Evolutionary conservation across 805 yeast genomes (phyloP).

Genomic region (Lipomyces spencermartinsiae): DNA sequence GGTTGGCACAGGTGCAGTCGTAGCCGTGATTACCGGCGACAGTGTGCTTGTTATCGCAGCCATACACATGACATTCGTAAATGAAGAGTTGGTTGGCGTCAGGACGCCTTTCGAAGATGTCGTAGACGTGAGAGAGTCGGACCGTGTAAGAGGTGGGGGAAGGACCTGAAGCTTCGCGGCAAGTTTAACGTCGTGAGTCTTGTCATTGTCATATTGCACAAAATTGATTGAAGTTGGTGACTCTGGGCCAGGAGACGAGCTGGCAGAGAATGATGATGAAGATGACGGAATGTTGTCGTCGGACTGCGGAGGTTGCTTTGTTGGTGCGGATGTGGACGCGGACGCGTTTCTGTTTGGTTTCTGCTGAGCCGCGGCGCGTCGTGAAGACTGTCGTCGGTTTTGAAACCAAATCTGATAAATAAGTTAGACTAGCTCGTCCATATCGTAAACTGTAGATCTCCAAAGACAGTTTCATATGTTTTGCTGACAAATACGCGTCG

Average conservation of each 20-base stretch:
- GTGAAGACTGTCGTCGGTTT: slow-evolving; percentile 83
- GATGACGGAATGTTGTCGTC: slow-evolving; percentile 8
- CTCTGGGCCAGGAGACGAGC: slow-evolving; percentile 10
- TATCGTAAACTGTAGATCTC: background rate
- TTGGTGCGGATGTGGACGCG: slow-evolving; percentile 14
- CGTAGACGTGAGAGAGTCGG: slow-evolving; percentile 2
- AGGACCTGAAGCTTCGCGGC: background rate
- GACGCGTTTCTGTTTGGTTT: slow-evolving; percentile 25
- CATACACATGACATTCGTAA: slow-evolving; percentile 29
- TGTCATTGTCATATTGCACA: background rate
- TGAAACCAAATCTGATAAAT: slow-evolving; percentile 84
- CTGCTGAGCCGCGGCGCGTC: slow-evolving; percentile 39
- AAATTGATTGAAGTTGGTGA: background rate
- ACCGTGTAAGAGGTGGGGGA: background rate
- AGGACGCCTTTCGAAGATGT: slow-evolving; percentile 22
- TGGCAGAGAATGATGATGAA: slow-evolving; percentile 9
- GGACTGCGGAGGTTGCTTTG: background rate
- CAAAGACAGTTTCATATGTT: background rate
- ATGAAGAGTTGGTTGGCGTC: slow-evolving; percentile 19
- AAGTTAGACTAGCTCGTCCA: background rate
- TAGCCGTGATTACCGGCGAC: background rate
- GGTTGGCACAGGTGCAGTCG: background rate
- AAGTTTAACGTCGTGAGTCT: background rate
- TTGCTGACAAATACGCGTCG: background rate
- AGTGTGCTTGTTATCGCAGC: slow-evolving; percentile 12